Evolutionary conservation across 2,329 filamentous ascomycete genomes (phyloP).

Genomic region (Cladosporium oxysporum): DNA sequence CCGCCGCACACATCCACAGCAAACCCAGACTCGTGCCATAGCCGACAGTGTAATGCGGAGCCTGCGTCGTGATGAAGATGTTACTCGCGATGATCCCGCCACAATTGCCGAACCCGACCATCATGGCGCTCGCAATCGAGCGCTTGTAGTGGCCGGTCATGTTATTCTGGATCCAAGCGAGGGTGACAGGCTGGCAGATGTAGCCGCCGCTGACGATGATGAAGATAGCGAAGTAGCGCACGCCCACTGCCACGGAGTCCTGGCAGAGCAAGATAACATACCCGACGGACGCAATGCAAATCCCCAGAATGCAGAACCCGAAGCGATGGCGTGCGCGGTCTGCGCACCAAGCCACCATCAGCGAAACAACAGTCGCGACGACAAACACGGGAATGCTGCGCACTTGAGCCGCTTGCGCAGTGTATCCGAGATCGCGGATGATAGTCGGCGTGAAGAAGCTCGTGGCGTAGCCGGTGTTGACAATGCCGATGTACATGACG

Average conservation of each 20-base stretch:
- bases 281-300: constrained; percentile 53
- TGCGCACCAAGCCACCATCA: constrained; percentile 50
- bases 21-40: constrained; percentile 52
- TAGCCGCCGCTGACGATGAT: constrained; percentile 57
- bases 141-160: constrained; percentile 61
- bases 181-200: constrained; percentile 56
- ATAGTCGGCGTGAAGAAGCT: constrained; percentile 47
- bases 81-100: constrained; percentile 55
- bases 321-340: constrained; percentile 56
- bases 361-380: constrained; percentile 42
- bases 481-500: constrained; percentile 37
- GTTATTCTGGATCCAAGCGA: constrained; percentile 61
- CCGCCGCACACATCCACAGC: constrained; percentile 48
- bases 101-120: constrained; percentile 54
- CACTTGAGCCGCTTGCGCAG: constrained; percentile 42
- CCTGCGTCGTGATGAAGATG: constrained; percentile 52
- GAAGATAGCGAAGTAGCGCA: constrained; percentile 58
- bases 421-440: constrained; percentile 46
- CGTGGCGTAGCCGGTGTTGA: constrained; percentile 51
- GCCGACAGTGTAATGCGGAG: constrained; percentile 52
- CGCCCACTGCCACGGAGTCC: constrained; percentile 48
- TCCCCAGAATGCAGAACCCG: constrained; percentile 55
- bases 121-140: constrained; percentile 54
- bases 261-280: constrained; percentile 59
- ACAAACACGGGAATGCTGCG: constrained; percentile 40